phyloP scores from a whole-genome alignment of 1,284 basidiomycete species.

The Sporisorium exsertum region DNA sequence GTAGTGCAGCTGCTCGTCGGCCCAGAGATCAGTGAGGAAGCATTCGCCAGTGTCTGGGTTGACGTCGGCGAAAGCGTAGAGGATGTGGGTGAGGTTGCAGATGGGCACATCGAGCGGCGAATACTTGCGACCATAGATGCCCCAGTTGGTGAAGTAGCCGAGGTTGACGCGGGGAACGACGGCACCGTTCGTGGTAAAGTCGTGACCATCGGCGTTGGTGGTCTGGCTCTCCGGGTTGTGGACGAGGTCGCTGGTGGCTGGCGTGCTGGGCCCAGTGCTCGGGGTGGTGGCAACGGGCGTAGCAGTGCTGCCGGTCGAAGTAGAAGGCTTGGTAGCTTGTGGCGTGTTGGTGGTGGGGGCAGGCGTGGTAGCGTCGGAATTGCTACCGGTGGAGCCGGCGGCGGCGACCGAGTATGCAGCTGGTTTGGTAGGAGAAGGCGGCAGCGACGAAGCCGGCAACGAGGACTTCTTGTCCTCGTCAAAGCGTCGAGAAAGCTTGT shows the following conservation, averaged over 20 bases:
- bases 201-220: slow-evolving; percentile 26
- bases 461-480: slow-evolving; percentile 37
- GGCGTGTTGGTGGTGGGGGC: slow-evolving; percentile 6
- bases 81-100: slow-evolving; percentile 79
- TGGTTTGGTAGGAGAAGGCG: slow-evolving; percentile 45
- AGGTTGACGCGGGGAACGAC: slow-evolving; percentile 45
- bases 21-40: slow-evolving; percentile 80
- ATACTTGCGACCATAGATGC: slow-evolving; percentile 93
- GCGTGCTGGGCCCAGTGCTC: slow-evolving; percentile 12
- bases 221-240: neutral
- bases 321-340: slow-evolving; percentile 10
- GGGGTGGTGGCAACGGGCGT: slow-evolving; percentile 11
- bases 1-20: slow-evolving; percentile 76
- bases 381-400: neutral
- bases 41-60: slow-evolving; percentile 75
- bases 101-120: slow-evolving; percentile 76
- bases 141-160: slow-evolving; percentile 74
- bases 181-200: slow-evolving; percentile 40
- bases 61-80: slow-evolving; percentile 88
- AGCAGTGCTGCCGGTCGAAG: slow-evolving; percentile 9
- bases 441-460: slow-evolving; percentile 29
- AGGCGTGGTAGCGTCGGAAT: slow-evolving; percentile 5
- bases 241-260: slow-evolving; percentile 1
- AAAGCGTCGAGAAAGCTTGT: slow-evolving; percentile 41
- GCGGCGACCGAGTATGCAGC: slow-evolving; percentile 17